These are phyloP conservation scores for Exophiala aquamarina DNA, from an alignment of 2,329 filamentous ascomycete genomes.

Conservation along the genomic window DNA sequence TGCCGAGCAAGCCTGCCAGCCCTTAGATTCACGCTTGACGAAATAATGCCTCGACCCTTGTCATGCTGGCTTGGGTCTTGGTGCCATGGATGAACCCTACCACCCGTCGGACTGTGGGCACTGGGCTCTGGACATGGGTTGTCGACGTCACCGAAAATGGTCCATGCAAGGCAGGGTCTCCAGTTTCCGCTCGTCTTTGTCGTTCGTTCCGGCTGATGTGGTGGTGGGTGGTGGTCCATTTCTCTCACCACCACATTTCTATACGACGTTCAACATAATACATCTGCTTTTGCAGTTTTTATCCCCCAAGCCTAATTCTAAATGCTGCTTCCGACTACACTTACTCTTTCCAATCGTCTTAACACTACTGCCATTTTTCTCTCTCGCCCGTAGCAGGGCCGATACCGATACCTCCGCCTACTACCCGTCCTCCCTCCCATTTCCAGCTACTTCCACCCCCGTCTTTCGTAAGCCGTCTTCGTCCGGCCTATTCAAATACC, in stretches of 20 bases:
- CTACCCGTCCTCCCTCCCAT: not conserved
- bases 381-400: not conserved
- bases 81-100: too few species aligned
- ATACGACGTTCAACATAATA: constrained; percentile 2
- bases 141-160: constrained; percentile 9
- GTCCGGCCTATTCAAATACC: constrained; percentile 18
- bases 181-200: constrained; percentile 6
- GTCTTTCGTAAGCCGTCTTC: constrained; percentile 14
- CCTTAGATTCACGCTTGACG: too few species aligned
- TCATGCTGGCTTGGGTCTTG: too few species aligned
- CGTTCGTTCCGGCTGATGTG: constrained; percentile 10
- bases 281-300: not conserved
- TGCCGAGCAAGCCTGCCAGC: constrained; percentile 13
- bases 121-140: not conserved
- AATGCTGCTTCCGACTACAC: too few species aligned
- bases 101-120: too few species aligned
- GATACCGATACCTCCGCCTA: not conserved
- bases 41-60: not conserved
- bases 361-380: constrained; percentile 11
- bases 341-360: not conserved
- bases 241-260: constrained; percentile 6
- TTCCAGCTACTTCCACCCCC: constrained; percentile 19
- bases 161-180: too few species aligned
- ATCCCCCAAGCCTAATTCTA: too few species aligned
- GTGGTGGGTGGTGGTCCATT: constrained; percentile 1